Conservation (phyloP, 106 monocot species). For the Hemerocallis citrina region DNA sequence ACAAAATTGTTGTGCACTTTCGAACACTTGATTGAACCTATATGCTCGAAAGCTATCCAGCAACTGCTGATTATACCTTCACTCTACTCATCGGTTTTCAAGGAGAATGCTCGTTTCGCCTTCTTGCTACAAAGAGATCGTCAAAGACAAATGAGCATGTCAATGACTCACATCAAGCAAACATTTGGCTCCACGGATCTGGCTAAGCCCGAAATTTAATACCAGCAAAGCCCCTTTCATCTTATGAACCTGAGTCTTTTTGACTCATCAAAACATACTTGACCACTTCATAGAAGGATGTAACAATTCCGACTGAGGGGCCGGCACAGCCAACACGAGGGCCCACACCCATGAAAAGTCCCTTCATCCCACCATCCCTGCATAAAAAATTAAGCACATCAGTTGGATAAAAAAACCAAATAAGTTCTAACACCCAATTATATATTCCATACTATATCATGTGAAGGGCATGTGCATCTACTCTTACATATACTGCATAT, state of each 20-base stretch:
- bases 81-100: no score
- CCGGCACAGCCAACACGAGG: slow-evolving; percentile 91
- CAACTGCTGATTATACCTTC: neutral
- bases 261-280: slow-evolving; percentile 70
- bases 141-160: neutral
- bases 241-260: slow-evolving; percentile 21
- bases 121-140: neutral
- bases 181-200: neutral
- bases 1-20: neutral
- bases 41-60: neutral
- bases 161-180: neutral
- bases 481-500: no score
- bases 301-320: slow-evolving; percentile 92
- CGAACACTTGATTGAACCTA: neutral
- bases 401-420: no score
- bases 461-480: no score
- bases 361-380: slow-evolving; percentile 78
- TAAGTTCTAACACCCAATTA: no score
- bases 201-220: neutral
- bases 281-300: slow-evolving; percentile 92
- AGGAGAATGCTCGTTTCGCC: neutral
- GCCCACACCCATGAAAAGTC: slow-evolving; percentile 78
- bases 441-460: no score
- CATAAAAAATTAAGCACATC: no score
- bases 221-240: no score